Evolutionary conservation across 768 basidiomycete genomes (phyloP), one percentile per base, ranked within the genome.

Genomic region (Lentinula detonsa): DNA sequence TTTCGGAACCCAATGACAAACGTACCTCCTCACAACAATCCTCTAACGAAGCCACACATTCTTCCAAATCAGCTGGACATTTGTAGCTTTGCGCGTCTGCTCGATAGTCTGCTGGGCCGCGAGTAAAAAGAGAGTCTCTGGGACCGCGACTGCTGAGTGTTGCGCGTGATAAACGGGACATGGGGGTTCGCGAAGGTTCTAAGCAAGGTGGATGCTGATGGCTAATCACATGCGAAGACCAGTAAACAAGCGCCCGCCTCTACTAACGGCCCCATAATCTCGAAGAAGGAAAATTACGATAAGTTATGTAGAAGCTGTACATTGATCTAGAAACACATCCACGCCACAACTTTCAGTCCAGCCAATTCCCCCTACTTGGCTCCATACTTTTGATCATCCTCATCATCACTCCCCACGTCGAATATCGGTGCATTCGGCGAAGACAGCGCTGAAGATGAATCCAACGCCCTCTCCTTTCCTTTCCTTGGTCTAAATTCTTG

Each of bases 41-140:
- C 66, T 91, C 87, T 81, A 91, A 84, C 0, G 87, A 85, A 65
- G 81, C 74, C 4, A 92, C 90, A 67, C 90, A 91, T 72, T 91
- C 90, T 57, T 79, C 80, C 16, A 92, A 76, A 71, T 84, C 84
- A 0, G 85, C 88, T 3, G 88, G 88, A 66, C 88, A 91, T 60
- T 43, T 40, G 81, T 78, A 0, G 84, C 81, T 62, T 40, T 86
- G 80, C 5, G 73, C 78, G 46, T 91, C 90, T 0, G 82, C 82
- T 1, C 84, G 78, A 65, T 88, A 84, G 16, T 87, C 85, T 31
- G 40, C 40, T 37, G 86, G 78, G 4, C 85, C 83, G n/a, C 85
- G 79, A 1, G 83, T 73, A 69, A 91, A 92, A 8, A 91, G 75
- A 2, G 90, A 91, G 40, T 90, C 88, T 63, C 90, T 69, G 65